phyloP scores from a whole-genome alignment of 306 rosid genomes.

The Clitoria ternatea region DNA sequence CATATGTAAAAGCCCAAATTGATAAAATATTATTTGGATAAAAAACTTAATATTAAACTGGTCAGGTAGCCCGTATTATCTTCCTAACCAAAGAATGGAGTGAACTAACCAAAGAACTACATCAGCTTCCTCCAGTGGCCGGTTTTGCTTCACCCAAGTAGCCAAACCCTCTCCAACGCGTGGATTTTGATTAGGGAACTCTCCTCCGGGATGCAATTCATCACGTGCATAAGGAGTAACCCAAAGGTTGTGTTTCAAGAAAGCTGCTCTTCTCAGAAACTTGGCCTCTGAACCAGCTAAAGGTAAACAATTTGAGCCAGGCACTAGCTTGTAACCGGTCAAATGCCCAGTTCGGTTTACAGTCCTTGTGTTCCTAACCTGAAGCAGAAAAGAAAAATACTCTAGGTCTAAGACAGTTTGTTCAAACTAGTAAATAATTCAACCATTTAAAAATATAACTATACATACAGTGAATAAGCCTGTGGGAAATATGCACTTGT shows the following conservation, averaged over 20 bases:
- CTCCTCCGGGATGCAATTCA: conserved; percentile 80
- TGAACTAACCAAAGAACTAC: conserved; percentile 71
- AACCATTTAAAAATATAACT: neutral
- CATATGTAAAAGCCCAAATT: neutral
- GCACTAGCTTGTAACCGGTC: conserved; percentile 74
- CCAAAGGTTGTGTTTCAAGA: conserved; percentile 86
- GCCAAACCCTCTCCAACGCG: conserved; percentile 79
- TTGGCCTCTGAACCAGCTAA: conserved; percentile 84
- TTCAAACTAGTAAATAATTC: conserved; percentile 15
- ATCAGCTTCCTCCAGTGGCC: conserved; percentile 74
- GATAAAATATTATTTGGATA: neutral
- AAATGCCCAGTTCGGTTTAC: conserved; percentile 75
- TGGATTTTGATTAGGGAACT: conserved; percentile 82
- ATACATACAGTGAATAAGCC: neutral
- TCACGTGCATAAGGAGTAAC: conserved; percentile 56
- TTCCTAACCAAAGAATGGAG: neutral
- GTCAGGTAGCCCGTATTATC: neutral
- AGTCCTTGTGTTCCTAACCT: conserved; percentile 79
- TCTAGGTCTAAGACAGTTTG: neutral
- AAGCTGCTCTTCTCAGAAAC: conserved; percentile 75
- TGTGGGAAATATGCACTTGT: neutral
- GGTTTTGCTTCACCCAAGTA: conserved; percentile 72
- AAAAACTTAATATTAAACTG: neutral
- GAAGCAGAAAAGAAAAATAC: too few species aligned
- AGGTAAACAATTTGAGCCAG: conserved; percentile 81